Evolutionary conservation across 1,284 basidiomycete genomes (phyloP).

Genomic region (Cutaneotrichosporon cutaneum): DNA sequence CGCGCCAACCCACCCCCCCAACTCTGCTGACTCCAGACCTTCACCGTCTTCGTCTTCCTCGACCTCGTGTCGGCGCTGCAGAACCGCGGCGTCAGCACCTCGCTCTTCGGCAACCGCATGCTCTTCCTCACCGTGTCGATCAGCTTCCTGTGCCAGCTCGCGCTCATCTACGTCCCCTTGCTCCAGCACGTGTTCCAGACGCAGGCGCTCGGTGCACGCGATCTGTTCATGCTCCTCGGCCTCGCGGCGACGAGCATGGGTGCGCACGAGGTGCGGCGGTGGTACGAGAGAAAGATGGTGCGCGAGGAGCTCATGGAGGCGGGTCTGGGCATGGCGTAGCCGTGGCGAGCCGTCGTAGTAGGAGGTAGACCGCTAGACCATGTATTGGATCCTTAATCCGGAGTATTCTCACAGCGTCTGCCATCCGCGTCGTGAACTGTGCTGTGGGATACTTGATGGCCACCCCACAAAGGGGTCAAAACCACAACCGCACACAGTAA

Average conservation of each 20-base stretch:
- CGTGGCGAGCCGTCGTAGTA: neutral
- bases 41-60: conserved; percentile 94
- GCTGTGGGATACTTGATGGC: too few species aligned
- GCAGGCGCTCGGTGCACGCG: conserved; percentile 66
- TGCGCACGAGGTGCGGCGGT: conserved; percentile 75
- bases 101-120: conserved; percentile 80
- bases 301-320: conserved; percentile 35
- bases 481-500: too few species aligned
- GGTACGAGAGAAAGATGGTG: conserved; percentile 64
- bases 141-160: conserved; percentile 78
- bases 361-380: neutral
- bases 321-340: conserved; percentile 7
- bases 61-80: conserved; percentile 93
- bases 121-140: conserved; percentile 79
- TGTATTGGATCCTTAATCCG: conserved; percentile 3
- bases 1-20: too few species aligned
- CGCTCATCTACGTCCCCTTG: conserved; percentile 82
- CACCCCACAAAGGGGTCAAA: too few species aligned
- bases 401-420: too few species aligned
- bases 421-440: too few species aligned
- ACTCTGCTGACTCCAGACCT: conserved; percentile 62
- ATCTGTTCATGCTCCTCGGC: conserved; percentile 70
- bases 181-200: conserved; percentile 95
- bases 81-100: conserved; percentile 83
- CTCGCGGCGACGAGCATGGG: conserved; percentile 68